These are phyloP conservation scores for Corinectria fuckeliana DNA, from an alignment of 2,329 filamentous ascomycete genomes.

Conservation along the genomic window DNA sequence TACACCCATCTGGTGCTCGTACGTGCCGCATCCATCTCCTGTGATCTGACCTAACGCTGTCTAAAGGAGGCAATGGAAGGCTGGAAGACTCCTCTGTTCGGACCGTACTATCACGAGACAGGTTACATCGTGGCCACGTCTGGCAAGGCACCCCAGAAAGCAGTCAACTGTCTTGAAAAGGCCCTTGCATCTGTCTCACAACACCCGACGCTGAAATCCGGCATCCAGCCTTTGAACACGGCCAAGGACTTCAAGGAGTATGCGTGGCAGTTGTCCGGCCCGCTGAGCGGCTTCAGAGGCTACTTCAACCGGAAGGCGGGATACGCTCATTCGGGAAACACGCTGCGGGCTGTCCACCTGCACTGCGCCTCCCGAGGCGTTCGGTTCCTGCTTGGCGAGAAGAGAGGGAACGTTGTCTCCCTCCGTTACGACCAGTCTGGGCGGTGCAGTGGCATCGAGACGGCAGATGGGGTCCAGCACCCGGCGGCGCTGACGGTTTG, in stretches of 20 bases:
- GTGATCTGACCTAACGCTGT: not conserved
- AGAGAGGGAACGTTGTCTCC: constrained; percentile 5
- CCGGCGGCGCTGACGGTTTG: too few species aligned
- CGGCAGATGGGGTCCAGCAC: too few species aligned
- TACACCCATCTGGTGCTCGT: constrained; percentile 62
- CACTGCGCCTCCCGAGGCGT: constrained; percentile 48
- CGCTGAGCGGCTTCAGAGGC: constrained; percentile 62
- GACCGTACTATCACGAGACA: constrained; percentile 55
- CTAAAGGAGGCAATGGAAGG: constrained; percentile 56
- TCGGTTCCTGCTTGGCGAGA: constrained; percentile 45
- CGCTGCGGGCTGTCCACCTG: constrained; percentile 54
- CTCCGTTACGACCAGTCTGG: constrained; percentile 2
- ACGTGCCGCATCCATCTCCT: constrained; percentile 18
- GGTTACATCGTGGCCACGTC: constrained; percentile 54
- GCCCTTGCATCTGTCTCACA: constrained; percentile 38
- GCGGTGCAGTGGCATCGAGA: constrained; percentile 11
- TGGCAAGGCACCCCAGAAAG: constrained; percentile 53
- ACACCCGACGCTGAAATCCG: too few species aligned
- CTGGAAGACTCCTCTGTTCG: constrained; percentile 60
- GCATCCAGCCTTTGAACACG: constrained; percentile 51
- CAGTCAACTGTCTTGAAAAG: constrained; percentile 50
- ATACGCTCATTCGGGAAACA: constrained; percentile 60
- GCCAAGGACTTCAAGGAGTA: too few species aligned
- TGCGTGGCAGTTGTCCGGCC: too few species aligned
- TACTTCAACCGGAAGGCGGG: constrained; percentile 64